Evolutionary conservation across 495 filamentous ascomycete genomes (phyloP), one percentile per base, ranked within the genome.

Genomic region (Annulohypoxylon maeteangense): DNA sequence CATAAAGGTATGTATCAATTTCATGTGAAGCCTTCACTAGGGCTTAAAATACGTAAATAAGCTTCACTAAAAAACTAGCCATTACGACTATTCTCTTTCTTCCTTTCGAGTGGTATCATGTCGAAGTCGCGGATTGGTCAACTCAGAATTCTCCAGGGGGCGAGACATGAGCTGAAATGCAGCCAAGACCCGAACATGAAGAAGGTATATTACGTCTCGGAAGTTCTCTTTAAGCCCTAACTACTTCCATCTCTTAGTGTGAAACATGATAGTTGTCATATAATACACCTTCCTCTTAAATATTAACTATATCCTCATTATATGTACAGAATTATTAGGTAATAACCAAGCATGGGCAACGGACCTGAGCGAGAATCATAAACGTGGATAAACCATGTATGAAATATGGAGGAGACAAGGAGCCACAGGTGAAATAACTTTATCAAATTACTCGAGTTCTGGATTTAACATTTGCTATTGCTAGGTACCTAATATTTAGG

Each of bases 121-220:
- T 32, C 50, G 4, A 40, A 38, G 47, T 18, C 44, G 8, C n/a
- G 53, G 31, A 63, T 59, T 53, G 53, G 67, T 38, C 42, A 11
- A 59, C 25, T 16, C 29, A 42, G 14, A 55, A 44, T 25, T 40
- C 11, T 40, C 59, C 45, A 50, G 27, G 58, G 42, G 69, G 25
- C 48, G 44, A 62, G 18, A 56, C 51, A 22, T n/a, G 34, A 67
- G 57, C 68, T 67, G 58, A 67, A 67, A 71, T 67, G 62, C 50
- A 63, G 69, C 69, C 63, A 67, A 71, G 69, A 34, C 44, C 16
- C 53, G 48, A 48, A 48, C 18, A 23, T 25, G 22, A 48, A 48
- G 40, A 12, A 48, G n/a, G 11, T 8, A 25, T 48, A 12, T 25
- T 23, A 48, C 4, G 22, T 12, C 2, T 20, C 22, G 18, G 18